Base-by-base conservation (phyloP, 257 asterid species). In the Phtheirospermum japonicum region DNA sequence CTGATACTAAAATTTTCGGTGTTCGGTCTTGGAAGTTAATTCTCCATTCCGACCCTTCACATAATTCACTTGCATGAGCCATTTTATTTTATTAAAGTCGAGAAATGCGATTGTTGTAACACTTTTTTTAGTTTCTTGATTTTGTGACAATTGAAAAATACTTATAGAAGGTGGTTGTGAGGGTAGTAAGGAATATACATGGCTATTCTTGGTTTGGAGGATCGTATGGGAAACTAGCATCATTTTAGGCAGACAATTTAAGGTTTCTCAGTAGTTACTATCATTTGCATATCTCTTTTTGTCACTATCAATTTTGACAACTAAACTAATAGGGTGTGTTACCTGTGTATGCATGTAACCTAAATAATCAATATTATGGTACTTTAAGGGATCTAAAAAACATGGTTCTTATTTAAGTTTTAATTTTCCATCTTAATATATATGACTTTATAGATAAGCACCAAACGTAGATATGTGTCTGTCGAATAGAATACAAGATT, bases 21-120 rank as follows among this genome's bases (percentile, higher is more conserved):
- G 73, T 60, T 8, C 79, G 86, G 64, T 73, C 68, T 4, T 82
- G 74, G 51, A 77, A 61, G 53, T 67, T 79, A 34, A 87, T 60
- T 71, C 77, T 82, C 88, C 90, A 84, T 64, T 87, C 94, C 59
- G 81, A 40, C 13, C 65, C 75, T 63, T 62, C 78, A 11, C 53
- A 54, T 4, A 23, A 5, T 32, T 66, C 73, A 20, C 72, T 51
- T 26, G 64, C 77, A 37, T 69, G 18, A 39, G 66, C 79, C 80
- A 81, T 79, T 48, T 46, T 16, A 4, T 16, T 45, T 7, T 16
- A 0, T 32, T 51, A 0, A n/a, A n/a, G 10, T 42, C 3, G 26
- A 48, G 7, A 46, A n/a, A 4, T 5, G 13, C 23, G 6, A 46
- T 10, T 2, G 12, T 23, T 18, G 9, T 13, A 33, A 5, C 17